Evolutionary conservation across 2,329 filamentous ascomycete species (phyloP).

Genomic region (Fusarium solani-melongenae): DNA sequence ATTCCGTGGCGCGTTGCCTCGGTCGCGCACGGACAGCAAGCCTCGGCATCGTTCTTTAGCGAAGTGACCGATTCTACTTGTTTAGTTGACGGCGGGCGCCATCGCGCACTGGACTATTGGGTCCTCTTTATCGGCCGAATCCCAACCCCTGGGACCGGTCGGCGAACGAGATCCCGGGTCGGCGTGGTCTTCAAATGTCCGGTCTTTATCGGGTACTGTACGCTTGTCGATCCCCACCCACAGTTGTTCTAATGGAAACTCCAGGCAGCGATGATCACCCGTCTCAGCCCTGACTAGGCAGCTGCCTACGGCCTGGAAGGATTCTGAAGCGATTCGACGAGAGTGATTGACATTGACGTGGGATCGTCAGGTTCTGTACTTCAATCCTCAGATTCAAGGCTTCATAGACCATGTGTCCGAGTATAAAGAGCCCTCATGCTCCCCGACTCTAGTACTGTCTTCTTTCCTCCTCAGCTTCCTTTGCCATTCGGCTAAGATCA

Average conservation of each 20-base stretch:
- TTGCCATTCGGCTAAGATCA: slow-evolving; percentile 39
- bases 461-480: slow-evolving; percentile 33
- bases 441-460: not conserved
- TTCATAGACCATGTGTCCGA: not conserved
- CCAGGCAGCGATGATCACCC: slow-evolving; percentile 8
- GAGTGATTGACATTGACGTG: not conserved
- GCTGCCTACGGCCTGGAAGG: not conserved
- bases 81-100: not conserved
- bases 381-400: slow-evolving; percentile 18
- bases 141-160: not conserved
- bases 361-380: not conserved
- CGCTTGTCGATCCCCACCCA: not conserved
- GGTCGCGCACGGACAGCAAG: not conserved
- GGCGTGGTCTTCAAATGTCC: not conserved
- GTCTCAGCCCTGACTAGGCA: slow-evolving; percentile 18
- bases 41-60: not conserved
- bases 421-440: slow-evolving; percentile 18
- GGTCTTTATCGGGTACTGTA: not conserved
- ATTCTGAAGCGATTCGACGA: not conserved
- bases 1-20: slow-evolving; percentile 8
- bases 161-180: not conserved
- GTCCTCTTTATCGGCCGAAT: not conserved
- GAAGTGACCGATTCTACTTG: not conserved
- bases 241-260: not conserved
- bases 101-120: slow-evolving; percentile 2